Evolutionary conservation across 148 eudicot species (phyloP), one percentile per base, ranked within the genome.

Genomic region (Oxyria digyna): DNA sequence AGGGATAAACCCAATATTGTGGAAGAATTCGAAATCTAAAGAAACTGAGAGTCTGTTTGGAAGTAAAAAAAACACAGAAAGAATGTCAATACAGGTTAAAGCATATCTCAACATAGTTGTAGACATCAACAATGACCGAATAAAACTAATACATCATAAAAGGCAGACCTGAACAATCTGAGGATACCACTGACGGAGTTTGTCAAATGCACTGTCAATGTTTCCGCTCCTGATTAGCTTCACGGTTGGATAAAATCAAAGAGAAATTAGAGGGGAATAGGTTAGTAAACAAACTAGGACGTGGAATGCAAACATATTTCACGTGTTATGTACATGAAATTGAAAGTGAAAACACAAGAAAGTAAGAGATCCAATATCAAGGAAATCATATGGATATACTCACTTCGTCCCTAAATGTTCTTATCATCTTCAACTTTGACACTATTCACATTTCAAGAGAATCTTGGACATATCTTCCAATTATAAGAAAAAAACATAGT

Each of bases 161-260:
- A 23, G 55, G 55, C 69, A 67, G 70, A 88, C 95, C 95, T 81
- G 81, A 45, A 88, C 71, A 78, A 75, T 82, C 72, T 77, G 85
- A 72, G 95, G 90, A 84, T 84, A 88, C 81, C 77, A 79, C 9
- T 82, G 78, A 7, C 62, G 77, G 69, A 88, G 88, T 67, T 79
- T 84, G 46, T 63, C 69, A 70, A 88, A 79, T 15, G 83, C 76
- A 73, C 75, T 83, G 76, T 84, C 95, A 74, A 88, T 84, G 41
- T 86, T 69, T 57, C 95, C 95, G 66, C 46, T 59, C 79, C 81
- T 79, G 70, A 88, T 86, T 70, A 85, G 75, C 95, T 88, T 48
- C 80, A 78, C 38, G 41, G 68, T 27, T 73, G 74, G 67, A 26
- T 66, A 33, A 62, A 57, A 66, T 55, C 37, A 29, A 27, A 59